Evolutionary conservation across 2,329 filamentous ascomycete genomes (phyloP).

Genomic region (Colletotrichum gloeosporioides): DNA sequence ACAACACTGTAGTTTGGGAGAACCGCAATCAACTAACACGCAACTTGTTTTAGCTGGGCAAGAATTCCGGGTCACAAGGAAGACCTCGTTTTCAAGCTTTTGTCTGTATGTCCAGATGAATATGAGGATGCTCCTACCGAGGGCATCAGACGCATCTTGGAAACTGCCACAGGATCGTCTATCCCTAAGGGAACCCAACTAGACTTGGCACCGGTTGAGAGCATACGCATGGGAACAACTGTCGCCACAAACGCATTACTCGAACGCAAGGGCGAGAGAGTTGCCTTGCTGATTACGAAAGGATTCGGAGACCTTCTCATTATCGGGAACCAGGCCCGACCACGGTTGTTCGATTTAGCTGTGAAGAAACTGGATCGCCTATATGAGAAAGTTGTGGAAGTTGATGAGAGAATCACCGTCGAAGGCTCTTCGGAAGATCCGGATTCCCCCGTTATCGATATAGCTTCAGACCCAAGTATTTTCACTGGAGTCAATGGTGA

Average conservation of each 20-base stretch:
- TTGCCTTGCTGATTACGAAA: conserved; percentile 73
- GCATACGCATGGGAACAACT: conserved; percentile 79
- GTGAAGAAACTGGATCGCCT: conserved; percentile 72
- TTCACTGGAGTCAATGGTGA: conserved; percentile 72
- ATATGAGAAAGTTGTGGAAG: conserved; percentile 72
- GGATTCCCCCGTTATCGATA: conserved; percentile 23
- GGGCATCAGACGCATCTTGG: conserved; percentile 62
- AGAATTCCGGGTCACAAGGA: conserved; percentile 66
- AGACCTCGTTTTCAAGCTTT: conserved; percentile 68
- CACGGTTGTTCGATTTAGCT: conserved; percentile 75
- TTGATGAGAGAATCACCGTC: conserved; percentile 72
- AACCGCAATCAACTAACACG: not conserved
- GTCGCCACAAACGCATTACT: conserved; percentile 78
- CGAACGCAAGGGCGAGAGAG: conserved; percentile 74
- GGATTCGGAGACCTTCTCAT: conserved; percentile 75
- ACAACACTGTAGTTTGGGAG: not conserved
- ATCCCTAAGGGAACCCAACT: conserved; percentile 24
- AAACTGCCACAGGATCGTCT: conserved; percentile 30
- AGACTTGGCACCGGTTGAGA: conserved; percentile 52
- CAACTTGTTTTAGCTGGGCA: not conserved
- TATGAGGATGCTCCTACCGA: conserved; percentile 77
- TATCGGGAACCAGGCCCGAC: conserved; percentile 76
- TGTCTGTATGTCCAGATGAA: conserved; percentile 74
- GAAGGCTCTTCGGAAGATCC: not conserved
- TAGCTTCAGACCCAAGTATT: conserved; percentile 47